Base-by-base conservation (phyloP, 108 stramenopile genomes). In the Aureococcus anophagefferens region DNA sequence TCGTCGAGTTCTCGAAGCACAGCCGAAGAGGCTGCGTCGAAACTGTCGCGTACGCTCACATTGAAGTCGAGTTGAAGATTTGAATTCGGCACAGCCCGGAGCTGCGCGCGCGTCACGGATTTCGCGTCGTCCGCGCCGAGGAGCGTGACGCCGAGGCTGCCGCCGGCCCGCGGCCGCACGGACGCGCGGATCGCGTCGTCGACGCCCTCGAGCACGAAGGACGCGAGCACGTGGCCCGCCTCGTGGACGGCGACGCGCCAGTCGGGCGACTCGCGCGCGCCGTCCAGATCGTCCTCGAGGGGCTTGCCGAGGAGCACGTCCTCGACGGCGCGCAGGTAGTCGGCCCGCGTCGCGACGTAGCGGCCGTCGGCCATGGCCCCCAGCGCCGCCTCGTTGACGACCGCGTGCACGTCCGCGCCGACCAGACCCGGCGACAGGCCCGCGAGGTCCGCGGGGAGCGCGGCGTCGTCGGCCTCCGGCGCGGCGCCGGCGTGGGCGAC, bases 371-470 rank as follows among this genome's bases (percentile, higher is more conserved):
- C 21, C 31, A 29, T 5, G 21, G 74, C 74, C 4, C 1, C 36
- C 33, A 75, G 46, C 11, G 74, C 74, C 34, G 74, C 74, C 5
- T 65, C 65, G 63, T 75, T 75, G 35, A 69, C 35, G 5, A 75
- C 28, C 40, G 66, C 44, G 31, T 5, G 11, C 62, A 75, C 35
- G 21, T 67, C 67, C 29, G 74, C 74, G 35, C 74, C 74, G 21
- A 62, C 59, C 31, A 69, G 4, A 5, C 74, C 74, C 18, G 68
- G 68, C 13, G 74, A 44, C 11, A 35, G 7, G 44, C 62, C 34
- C 13, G 74, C 36, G 11, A 75, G 62, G 62, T 30, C 45, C 74
- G 7, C 17, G 74, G 68, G 30, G 35, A 37, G 62, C 62, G 46
- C 70, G 32, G 69, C 69, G n/a, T 40, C 67, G 30, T 63, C 36